Base-by-base conservation (phyloP, 768 basidiomycete genomes). In the Suillus hirtellus region DNA sequence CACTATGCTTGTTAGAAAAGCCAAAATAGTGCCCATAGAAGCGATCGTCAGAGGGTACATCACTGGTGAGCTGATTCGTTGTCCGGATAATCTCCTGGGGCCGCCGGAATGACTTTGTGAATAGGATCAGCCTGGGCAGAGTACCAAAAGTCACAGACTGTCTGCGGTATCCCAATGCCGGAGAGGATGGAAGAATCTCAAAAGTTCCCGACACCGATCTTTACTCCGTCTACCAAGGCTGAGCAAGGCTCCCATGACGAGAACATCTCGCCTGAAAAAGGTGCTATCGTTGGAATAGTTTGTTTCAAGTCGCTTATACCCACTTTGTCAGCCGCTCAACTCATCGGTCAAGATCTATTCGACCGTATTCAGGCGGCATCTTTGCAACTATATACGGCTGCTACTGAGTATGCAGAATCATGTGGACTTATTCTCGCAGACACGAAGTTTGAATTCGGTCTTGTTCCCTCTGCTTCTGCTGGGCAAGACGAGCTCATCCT, bases 371-470 rank as follows among this genome's bases (percentile, higher is more conserved):
- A 89, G n/a, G 64, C 72, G 17, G 79, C 81, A 1, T 83, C 93
- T 1, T 68, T 95, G 6, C 76, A 81, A 63, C 78, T 95, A 1
- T 95, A 94, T 79, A 81, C 79, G 46, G 81, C 86, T 46, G 96
- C 95, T 2, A 87, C 93, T 0, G 84, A 80, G 34, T 86, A 93
- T 69, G 92, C 94, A 10, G 77, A 80, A 34, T 80, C 84, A 7
- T 84, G 87, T 5, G 96, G 94, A 19, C 81, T 99, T 63, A 97
- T 99, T 70, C 88, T 99, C 50, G 97, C 95, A 27, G 96, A 99
- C 76, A 99, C 96, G 46, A 99, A 99, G 75, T 98, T 99, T 75
- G 97, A 99, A 78, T 99, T 99, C 71, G 97, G 97, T 6, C 84
- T 98, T 50, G 70, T 95, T 55, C 80, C 79, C 3, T 75, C 78